Evolutionary conservation across 176 grass and related monocot species (phyloP).

Genomic region (Raddia guianensis): DNA sequence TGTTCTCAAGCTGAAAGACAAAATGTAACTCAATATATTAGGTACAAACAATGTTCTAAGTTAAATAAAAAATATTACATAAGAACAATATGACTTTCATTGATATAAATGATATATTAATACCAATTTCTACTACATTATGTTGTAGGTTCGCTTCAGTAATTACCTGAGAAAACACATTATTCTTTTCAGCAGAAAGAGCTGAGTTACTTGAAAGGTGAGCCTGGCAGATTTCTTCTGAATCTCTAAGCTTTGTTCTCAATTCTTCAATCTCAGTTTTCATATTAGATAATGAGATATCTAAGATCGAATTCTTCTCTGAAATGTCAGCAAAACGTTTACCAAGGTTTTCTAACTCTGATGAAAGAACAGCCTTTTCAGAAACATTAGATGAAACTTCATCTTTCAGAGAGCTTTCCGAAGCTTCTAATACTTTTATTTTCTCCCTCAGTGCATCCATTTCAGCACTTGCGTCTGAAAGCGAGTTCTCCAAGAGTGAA

Average conservation of each 20-base stretch:
- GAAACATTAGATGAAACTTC: conserved; percentile 56
- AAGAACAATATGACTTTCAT: conserved; percentile 11
- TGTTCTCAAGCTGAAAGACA: conserved; percentile 62
- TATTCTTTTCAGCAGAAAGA: conserved; percentile 64
- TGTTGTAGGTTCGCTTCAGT: conserved; percentile 27
- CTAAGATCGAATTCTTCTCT: conserved; percentile 59
- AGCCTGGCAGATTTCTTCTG: conserved; percentile 51
- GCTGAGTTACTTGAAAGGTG: conserved; percentile 44
- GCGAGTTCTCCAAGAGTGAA: conserved; percentile 69
- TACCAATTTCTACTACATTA: conserved; percentile 35
- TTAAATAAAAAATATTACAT: conserved; percentile 18
- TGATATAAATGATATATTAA: conserved; percentile 22
- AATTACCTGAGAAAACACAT: conserved; percentile 66
- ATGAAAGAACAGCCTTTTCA: conserved; percentile 63
- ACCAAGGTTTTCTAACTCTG: conserved; percentile 65
- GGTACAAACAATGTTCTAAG: conserved; percentile 16
- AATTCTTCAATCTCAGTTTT: conserved; percentile 55
- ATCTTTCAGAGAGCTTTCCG: conserved; percentile 57
- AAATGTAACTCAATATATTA: conserved; percentile 35
- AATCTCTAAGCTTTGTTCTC: conserved; percentile 58
- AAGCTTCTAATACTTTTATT: conserved; percentile 56
- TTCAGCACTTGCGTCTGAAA: conserved; percentile 73
- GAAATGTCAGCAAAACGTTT: conserved; percentile 50
- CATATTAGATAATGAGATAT: conserved; percentile 56
- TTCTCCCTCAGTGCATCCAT: conserved; percentile 65